Evolutionary conservation across 108 stramenopile genomes (phyloP), one percentile per base, ranked within the genome.

Genomic region (Cylindrotheca fusiformis): DNA sequence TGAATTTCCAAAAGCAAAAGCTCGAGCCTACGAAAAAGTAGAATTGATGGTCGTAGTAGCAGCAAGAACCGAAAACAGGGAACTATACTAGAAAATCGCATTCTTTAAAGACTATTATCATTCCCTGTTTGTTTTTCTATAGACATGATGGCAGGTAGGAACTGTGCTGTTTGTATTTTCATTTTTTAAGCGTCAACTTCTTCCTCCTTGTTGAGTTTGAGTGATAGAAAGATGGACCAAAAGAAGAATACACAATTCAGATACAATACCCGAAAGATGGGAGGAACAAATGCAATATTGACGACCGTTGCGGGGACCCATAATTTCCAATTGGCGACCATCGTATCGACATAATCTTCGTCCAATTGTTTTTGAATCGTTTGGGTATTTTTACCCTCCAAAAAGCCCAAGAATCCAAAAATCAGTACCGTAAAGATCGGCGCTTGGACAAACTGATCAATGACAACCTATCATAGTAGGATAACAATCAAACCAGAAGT

Each of bases 391-490:
- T 93, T 93, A 2, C 96, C 96, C 61, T 95, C 96, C 25, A 95
- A 36, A 4, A 77, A 48, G 2, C 94, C 94, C 54, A 97, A 63
- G 55, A 94, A 93, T 18, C 45, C 79, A 84, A 97, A 95, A 29
- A 95, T 94, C 32, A 97, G 48, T 5, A 94, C 80, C 2, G 96
- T 97, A 78, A 97, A 97, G 47, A 95, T 77, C 2, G 96, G 96
- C 0, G 96, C 94, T 62, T 97, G 93, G n/a, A 95, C 51, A 58
- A 90, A 90, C 77, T 97, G 96, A 75, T 97, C 96, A 61, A 97
- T 94, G 46, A 86, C 58, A 2, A 93, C 86, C n/a, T n/a, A n/a
- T n/a, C n/a, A n/a, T n/a, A n/a, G n/a, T n/a, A n/a, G n/a, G n/a
- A n/a, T 60, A 46, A 67, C 67, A n/a, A n/a, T n/a, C n/a, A n/a